Evolutionary conservation across 768 basidiomycete species (phyloP).

Genomic region (Suillus clintonianus): DNA sequence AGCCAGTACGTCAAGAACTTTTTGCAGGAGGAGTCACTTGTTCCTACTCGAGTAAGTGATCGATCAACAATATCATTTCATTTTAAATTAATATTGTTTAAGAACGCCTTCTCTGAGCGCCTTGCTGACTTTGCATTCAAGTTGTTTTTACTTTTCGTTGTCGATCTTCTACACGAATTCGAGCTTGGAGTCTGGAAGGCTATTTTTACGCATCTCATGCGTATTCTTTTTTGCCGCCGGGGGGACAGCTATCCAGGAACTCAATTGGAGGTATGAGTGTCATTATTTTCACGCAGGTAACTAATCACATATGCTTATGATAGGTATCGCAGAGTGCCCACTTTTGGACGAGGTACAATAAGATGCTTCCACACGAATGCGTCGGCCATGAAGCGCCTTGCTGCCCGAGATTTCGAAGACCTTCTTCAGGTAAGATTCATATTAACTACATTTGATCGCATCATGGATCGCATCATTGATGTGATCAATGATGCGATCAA

Average conservation of each 20-base stretch:
- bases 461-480: no score
- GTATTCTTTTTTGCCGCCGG: constrained; percentile 19
- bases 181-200: no score
- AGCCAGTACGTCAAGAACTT: constrained; percentile 1
- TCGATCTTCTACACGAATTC: no score
- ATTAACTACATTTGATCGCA: no score
- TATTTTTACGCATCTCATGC: neutral
- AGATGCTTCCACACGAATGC: constrained; percentile 33
- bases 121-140: no score
- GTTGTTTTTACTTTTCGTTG: no score
- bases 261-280: constrained; percentile 17
- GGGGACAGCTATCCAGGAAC: constrained; percentile 4
- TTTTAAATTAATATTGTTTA: no score
- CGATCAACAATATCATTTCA: no score
- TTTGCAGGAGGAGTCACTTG: constrained; percentile 10
- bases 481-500: no score
- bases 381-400: constrained; percentile 35
- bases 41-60: constrained; percentile 12
- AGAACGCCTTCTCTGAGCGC: no score
- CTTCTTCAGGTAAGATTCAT: constrained; percentile 29
- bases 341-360: constrained; percentile 37
- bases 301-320: neutral
- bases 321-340: constrained; percentile 32
- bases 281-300: no score
- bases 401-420: constrained; percentile 42